phyloP scores from a whole-genome alignment of 495 filamentous ascomycete species.

The Aspergillus nidulans region DNA sequence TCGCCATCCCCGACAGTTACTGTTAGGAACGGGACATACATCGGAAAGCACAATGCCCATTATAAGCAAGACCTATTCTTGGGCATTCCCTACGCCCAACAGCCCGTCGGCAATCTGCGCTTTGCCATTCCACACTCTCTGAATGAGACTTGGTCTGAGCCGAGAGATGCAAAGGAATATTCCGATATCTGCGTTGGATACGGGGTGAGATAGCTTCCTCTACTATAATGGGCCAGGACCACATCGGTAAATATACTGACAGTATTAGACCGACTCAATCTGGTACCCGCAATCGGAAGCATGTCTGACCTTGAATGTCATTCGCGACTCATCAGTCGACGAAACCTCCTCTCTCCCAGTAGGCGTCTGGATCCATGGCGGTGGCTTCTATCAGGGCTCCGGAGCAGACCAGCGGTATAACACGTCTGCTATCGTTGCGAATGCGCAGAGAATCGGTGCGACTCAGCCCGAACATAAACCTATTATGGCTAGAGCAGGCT shows the following conservation, averaged over 20 bases:
- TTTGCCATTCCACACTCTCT: conserved; percentile 44
- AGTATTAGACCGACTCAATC: conserved; percentile 36
- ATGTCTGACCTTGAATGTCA: conserved; percentile 53
- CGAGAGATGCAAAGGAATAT: conserved; percentile 42
- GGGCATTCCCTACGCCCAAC: conserved; percentile 52
- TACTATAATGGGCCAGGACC: background rate
- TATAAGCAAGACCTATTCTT: conserved; percentile 53
- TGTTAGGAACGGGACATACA: conserved; percentile 41
- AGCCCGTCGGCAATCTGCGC: conserved; percentile 43
- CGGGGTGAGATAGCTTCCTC: conserved; percentile 18
- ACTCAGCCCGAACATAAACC: background rate
- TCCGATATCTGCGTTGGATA: conserved; percentile 50
- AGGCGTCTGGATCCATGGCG: conserved; percentile 58
- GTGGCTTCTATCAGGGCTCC: conserved; percentile 50
- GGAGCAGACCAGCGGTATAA: conserved; percentile 48
- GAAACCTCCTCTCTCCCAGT: conserved; percentile 36
- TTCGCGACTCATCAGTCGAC: conserved; percentile 38
- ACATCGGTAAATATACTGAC: conserved; percentile 5
- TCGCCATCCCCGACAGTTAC: conserved; percentile 5
- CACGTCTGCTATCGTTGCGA: conserved; percentile 49
- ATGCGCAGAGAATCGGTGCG: conserved; percentile 38
- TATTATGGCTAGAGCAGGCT: background rate
- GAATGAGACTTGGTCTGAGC: conserved; percentile 37
- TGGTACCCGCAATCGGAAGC: conserved; percentile 45
- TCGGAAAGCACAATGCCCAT: conserved; percentile 31